phyloP scores from a whole-genome alignment of 2,329 filamentous ascomycete genomes.

The Capronia coronata region DNA sequence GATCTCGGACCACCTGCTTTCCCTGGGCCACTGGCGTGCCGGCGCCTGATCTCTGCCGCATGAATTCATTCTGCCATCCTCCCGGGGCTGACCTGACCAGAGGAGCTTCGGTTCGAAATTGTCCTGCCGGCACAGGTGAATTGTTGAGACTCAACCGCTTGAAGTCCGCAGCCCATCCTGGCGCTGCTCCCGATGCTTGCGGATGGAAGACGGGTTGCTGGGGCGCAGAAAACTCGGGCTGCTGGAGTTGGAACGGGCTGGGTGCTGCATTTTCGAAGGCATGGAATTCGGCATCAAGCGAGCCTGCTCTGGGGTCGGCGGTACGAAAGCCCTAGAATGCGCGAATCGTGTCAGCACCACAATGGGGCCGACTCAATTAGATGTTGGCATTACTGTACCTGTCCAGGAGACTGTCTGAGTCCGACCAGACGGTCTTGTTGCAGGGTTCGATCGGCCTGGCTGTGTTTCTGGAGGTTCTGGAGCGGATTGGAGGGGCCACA shows the following conservation, averaged over 20 bases:
- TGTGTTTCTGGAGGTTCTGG: conserved; percentile 66
- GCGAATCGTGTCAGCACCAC: background rate
- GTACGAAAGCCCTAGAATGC: conserved; percentile 56
- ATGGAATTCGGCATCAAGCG: conserved; percentile 61
- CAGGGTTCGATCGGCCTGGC: conserved; percentile 60
- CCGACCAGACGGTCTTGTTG: conserved; percentile 62
- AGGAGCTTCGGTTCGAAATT: conserved; percentile 39
- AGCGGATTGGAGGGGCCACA: conserved; percentile 71
- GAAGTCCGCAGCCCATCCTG: conserved; percentile 43
- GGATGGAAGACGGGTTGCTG: conserved; percentile 25
- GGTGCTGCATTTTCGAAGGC: conserved; percentile 55
- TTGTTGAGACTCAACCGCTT: conserved; percentile 41
- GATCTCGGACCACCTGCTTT: conserved; percentile 15
- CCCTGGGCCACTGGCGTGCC: conserved; percentile 27
- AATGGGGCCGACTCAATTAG: too few species aligned
- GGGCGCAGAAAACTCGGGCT: conserved; percentile 22
- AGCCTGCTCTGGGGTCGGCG: conserved; percentile 47
- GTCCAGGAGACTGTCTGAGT: conserved; percentile 48
- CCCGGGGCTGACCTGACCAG: conserved; percentile 30
- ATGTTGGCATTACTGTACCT: conserved; percentile 42
- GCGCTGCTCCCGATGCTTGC: conserved; percentile 25
- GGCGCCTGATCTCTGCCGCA: conserved; percentile 35
- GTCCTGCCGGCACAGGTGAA: conserved; percentile 44
- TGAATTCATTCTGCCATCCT: conserved; percentile 59
- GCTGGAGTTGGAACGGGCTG: conserved; percentile 30